These are phyloP conservation scores for Arabis hirsuta DNA, from an alignment of 345 rosid genomes.

Conservation along the genomic window DNA sequence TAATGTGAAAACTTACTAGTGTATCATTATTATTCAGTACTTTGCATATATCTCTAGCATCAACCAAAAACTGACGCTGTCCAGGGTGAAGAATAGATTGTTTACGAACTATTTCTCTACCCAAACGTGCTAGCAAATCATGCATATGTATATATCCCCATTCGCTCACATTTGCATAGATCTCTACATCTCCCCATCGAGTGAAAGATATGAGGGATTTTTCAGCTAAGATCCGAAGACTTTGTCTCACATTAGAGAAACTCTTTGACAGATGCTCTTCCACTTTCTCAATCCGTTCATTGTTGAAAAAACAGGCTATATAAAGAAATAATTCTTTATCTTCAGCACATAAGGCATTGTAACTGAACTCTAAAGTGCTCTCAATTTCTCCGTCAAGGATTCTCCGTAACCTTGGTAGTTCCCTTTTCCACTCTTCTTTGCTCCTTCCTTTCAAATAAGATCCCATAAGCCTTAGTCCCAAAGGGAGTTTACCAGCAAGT, in stretches of 20 bases:
- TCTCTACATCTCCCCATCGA: not conserved
- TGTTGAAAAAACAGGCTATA: slow-evolving; percentile 40
- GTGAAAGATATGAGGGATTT: slow-evolving; percentile 34
- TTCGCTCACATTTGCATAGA: too few relatives aligned
- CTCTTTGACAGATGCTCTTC: not conserved
- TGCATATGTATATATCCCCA: too few relatives aligned
- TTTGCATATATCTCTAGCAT: slow-evolving; percentile 25
- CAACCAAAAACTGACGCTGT: slow-evolving; percentile 36
- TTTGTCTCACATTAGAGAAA: not conserved
- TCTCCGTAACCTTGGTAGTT: slow-evolving; percentile 22
- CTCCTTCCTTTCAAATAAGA: slow-evolving; percentile 15
- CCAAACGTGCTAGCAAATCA: slow-evolving; percentile 40
- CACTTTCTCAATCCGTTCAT: not conserved
- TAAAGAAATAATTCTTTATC: slow-evolving; percentile 38
- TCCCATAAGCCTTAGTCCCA: slow-evolving; percentile 46
- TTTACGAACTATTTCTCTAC: slow-evolving; percentile 34
- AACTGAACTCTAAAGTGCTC: slow-evolving; percentile 35
- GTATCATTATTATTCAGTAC: slow-evolving; percentile 4
- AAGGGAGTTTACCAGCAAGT: slow-evolving; percentile 39
- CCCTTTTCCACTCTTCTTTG: slow-evolving; percentile 29
- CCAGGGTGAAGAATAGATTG: slow-evolving; percentile 33
- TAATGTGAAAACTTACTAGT: slow-evolving; percentile 25
- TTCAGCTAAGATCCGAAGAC: slow-evolving; percentile 20
- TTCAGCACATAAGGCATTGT: slow-evolving; percentile 32
- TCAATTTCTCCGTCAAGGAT: slow-evolving; percentile 29